Base-by-base conservation (phyloP, 495 filamentous ascomycete genomes). In the Aspergillus asperescens region DNA sequence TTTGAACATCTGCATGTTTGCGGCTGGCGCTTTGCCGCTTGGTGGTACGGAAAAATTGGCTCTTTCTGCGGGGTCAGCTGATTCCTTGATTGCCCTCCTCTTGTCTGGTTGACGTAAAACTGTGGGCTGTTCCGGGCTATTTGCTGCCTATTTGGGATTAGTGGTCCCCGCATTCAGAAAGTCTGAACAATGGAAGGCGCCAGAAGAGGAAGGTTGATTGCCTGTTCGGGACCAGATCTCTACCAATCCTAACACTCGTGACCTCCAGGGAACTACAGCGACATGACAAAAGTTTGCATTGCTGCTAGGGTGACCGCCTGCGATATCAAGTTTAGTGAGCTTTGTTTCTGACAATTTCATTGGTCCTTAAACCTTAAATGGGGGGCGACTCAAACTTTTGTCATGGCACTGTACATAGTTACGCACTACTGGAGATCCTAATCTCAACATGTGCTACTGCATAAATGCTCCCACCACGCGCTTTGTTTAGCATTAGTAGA, bases 111-210 rank as follows among this genome's bases (percentile, higher is more conserved):
- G 23, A 50, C 40, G 31, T 27, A 35, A 38, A 12, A n/a, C n/a
- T 28, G 9, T n/a, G 22, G 9, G 9, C 55, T 42, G 51, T 25
- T 55, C 54, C 12, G n/a, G 48, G 57, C n/a, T 25, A n/a, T 15
- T 35, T 61, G 45, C 51, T 28, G 23, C 22, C 20, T 15, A 28
- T 5, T 15, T n/a, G 29, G 44, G 50, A 19, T 37, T 32, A 47
- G 56, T 45, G 52, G 54, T 57, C 60, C 60, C 60, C 60, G 56
- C 60, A 62, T 59, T 32, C 38, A 57, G 60, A 57, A 62, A 62
- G 49, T 45, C 43, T 50, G 40, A 38, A 37, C 37, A 52, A 51
- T 8, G n/a, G n/a, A n/a, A n/a, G n/a, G 1, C 12, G 5, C 44
- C 18, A 9, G 29, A 47, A 35, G 9, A 24, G 44, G 44, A 12